A percentile compares a stretch with the other conserved stretches of the same genome.
Evolutionary conservation across 1,284 basidiomycete genomes (phyloP).

Genomic region (Moniliella sp.): DNA sequence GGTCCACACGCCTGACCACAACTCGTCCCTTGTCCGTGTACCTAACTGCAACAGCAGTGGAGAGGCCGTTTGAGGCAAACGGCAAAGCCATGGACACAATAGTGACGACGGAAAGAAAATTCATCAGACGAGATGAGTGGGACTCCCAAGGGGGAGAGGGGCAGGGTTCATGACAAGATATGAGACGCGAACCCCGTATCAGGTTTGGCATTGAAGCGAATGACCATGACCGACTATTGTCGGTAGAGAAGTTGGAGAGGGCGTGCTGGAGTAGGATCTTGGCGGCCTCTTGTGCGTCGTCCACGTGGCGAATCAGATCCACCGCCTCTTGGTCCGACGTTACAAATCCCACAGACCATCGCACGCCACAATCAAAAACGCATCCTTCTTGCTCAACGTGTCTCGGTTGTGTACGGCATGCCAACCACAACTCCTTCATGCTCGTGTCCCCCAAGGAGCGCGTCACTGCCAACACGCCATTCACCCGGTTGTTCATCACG

Average conservation of each 20-base stretch:
- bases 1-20: no score
- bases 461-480: constrained; percentile 87
- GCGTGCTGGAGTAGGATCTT: constrained; percentile 62
- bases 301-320: constrained; percentile 52
- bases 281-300: constrained; percentile 65
- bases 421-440: constrained; percentile 99
- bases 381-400: constrained; percentile 75
- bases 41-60: no score
- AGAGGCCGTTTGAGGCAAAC: no score
- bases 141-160: no score
- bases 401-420: constrained; percentile 90
- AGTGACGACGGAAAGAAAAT: no score
- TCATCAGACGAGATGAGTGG: no score
- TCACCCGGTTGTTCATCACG: constrained; percentile 92
- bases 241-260: constrained; percentile 62
- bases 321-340: constrained; percentile 83
- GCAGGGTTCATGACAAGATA: no score
- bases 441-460: constrained; percentile 83
- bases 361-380: constrained; percentile 84
- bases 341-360: constrained; percentile 98
- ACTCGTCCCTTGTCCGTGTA: no score
- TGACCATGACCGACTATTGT: constrained; percentile 43
- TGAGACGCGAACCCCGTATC: no score
- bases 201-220: constrained; percentile 12
- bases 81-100: no score